These are phyloP conservation scores for Mortierella sp. DNA, from an alignment of 371 early-diverging fungal genomes.

Conservation along the genomic window DNA sequence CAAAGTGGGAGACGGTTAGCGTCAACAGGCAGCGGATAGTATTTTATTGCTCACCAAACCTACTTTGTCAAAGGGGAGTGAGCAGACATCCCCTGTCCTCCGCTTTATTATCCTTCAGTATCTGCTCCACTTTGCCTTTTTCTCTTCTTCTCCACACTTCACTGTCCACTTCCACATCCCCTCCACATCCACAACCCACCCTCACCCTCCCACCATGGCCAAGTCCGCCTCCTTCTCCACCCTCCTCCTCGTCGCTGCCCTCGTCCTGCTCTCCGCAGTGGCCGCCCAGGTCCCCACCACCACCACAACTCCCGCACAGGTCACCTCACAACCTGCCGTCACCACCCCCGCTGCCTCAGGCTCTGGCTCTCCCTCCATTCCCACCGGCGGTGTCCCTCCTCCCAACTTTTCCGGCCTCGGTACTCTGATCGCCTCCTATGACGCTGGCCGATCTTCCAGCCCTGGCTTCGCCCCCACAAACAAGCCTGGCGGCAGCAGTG, in stretches of 20 bases:
- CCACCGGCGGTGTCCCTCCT: not conserved
- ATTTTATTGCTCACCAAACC: too few relatives aligned
- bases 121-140: too few relatives aligned
- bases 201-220: slow-evolving; percentile 1
- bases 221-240: slow-evolving; percentile 15
- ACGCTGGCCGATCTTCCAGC: slow-evolving; percentile 6
- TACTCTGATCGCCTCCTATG: slow-evolving; percentile 16
- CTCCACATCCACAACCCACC: too few relatives aligned
- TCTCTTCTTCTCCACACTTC: too few relatives aligned
- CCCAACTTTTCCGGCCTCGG: slow-evolving; percentile 26
- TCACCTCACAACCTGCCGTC: slow-evolving; percentile 2
- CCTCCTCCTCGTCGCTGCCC: slow-evolving; percentile 15
- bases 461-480: slow-evolving; percentile 16
- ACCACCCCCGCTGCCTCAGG: not conserved
- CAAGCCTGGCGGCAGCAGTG: not conserved
- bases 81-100: too few relatives aligned
- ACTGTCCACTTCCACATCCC: too few relatives aligned
- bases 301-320: not conserved
- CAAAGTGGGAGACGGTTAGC: too few relatives aligned
- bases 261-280: slow-evolving; percentile 1
- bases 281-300: slow-evolving; percentile 4
- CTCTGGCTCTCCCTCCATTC: not conserved
- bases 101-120: too few relatives aligned
- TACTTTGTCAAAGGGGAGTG: too few relatives aligned
- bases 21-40: too few relatives aligned